Evolutionary conservation across 2,329 filamentous ascomycete genomes (phyloP).

Genomic region (Pseudogymnoascus sp.): DNA sequence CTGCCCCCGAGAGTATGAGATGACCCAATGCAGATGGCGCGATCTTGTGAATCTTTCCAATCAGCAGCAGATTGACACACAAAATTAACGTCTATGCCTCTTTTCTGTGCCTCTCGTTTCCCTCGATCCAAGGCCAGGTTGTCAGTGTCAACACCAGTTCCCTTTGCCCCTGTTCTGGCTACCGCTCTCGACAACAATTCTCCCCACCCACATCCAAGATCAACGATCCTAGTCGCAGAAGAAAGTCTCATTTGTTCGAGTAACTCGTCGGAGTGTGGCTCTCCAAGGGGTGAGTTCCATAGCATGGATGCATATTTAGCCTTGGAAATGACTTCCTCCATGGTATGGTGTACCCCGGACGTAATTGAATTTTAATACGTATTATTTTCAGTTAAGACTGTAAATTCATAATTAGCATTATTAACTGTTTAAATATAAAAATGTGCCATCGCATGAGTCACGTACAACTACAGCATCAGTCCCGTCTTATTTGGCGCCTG

Average conservation of each 20-base stretch:
- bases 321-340: not conserved
- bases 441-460: not conserved
- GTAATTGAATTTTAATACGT: not conserved
- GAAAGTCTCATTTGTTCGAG: not conserved
- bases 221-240: not conserved
- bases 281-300: slow-evolving; percentile 3
- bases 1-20: not conserved
- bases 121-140: not conserved
- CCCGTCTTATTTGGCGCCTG: not conserved
- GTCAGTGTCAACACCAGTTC: not conserved
- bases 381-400: not conserved
- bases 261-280: not conserved
- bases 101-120: not conserved
- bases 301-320: not conserved
- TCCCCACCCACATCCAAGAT: not conserved
- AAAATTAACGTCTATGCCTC: not conserved
- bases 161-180: not conserved
- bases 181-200: not conserved
- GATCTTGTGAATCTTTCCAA: not conserved
- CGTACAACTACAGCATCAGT: not conserved
- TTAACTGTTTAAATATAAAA: not conserved
- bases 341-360: not conserved
- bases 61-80: not conserved
- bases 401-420: not conserved
- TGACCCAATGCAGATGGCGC: not conserved